Percentiles rank a stretch among this genome's conserved stretches.
Conservation (phyloP, 768 basidiomycete species). For the Amanita polypyramis region DNA sequence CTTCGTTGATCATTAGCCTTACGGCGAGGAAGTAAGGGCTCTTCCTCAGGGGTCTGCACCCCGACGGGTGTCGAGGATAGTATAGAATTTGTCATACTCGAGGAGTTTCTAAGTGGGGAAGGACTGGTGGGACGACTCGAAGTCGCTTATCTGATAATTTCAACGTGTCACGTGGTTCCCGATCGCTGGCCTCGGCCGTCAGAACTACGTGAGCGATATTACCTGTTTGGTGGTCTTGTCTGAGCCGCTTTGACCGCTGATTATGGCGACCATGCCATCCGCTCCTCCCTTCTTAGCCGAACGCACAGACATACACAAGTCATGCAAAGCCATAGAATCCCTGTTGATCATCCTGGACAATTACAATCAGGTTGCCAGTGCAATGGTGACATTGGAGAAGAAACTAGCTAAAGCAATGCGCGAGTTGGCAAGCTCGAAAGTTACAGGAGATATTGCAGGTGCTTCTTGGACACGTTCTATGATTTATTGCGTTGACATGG, state of each 20-base stretch:
- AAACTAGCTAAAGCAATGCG: constrained; percentile 61
- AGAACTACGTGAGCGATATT: no score
- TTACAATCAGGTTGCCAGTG: constrained; percentile 62
- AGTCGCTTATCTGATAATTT: constrained; percentile 5
- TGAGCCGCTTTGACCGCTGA: background rate
- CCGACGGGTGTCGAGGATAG: background rate
- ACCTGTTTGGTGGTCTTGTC: background rate
- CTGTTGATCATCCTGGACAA: constrained; percentile 59
- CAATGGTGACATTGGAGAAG: constrained; percentile 58
- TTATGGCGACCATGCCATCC: constrained; percentile 1
- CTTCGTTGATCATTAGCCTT: background rate
- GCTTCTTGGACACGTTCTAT: constrained; percentile 12
- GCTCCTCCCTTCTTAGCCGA: constrained; percentile 33
- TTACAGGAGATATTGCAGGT: constrained; percentile 57
- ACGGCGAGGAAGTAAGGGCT: background rate
- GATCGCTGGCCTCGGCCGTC: no score
- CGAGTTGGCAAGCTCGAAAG: constrained; percentile 53
- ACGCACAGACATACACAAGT: constrained; percentile 66
- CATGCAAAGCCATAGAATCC: constrained; percentile 65
- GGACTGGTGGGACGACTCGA: background rate
- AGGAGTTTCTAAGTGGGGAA: no score
- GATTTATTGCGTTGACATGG: background rate
- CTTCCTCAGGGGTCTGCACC: background rate
- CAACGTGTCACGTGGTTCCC: background rate
- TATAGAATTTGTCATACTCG: no score